Conservation (phyloP, 2,329 filamentous ascomycete genomes). For the Aspergillus pseudonomiae region DNA sequence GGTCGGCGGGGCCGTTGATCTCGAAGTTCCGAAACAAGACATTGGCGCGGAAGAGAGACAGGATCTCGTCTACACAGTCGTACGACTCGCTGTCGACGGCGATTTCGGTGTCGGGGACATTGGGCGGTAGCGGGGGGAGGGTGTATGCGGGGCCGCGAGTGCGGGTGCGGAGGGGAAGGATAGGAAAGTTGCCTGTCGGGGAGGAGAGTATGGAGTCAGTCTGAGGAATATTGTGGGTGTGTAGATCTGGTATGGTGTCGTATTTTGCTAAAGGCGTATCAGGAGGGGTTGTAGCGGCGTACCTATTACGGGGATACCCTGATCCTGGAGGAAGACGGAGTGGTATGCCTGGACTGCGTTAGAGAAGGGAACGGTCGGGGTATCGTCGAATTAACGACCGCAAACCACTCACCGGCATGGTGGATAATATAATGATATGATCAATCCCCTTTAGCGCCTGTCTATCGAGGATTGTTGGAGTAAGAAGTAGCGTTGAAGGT, state of each 20-base stretch:
- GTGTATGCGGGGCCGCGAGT: conserved; percentile 94
- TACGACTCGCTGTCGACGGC: conserved; percentile 91
- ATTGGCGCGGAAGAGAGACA: conserved; percentile 93
- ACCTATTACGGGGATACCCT: conserved; percentile 68
- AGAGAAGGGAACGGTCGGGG: conserved; percentile 3
- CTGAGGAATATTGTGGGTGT: background rate
- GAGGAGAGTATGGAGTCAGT: background rate
- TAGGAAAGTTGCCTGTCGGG: conserved; percentile 80
- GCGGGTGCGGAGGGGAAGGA: conserved; percentile 91
- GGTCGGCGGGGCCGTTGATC: conserved; percentile 93
- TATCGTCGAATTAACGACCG: background rate
- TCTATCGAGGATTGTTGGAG: conserved; percentile 20
- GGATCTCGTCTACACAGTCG: conserved; percentile 92
- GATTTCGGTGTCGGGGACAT: conserved; percentile 53
- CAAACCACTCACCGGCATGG: conserved; percentile 50
- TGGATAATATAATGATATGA: conserved; percentile 24
- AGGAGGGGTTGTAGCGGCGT: conserved; percentile 23
- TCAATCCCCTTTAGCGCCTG: conserved; percentile 24
- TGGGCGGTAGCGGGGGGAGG: conserved; percentile 66
- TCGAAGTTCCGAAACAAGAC: conserved; percentile 99
- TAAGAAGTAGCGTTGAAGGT: conserved; percentile 12
- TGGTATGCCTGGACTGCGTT: conserved; percentile 78
- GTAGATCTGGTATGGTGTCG: background rate
- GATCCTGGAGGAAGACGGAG: conserved; percentile 88
- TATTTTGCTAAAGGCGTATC: conserved; percentile 30